Evolutionary conservation across 2,329 filamentous ascomycete genomes (phyloP).

Genomic region (Colletotrichum horii): DNA sequence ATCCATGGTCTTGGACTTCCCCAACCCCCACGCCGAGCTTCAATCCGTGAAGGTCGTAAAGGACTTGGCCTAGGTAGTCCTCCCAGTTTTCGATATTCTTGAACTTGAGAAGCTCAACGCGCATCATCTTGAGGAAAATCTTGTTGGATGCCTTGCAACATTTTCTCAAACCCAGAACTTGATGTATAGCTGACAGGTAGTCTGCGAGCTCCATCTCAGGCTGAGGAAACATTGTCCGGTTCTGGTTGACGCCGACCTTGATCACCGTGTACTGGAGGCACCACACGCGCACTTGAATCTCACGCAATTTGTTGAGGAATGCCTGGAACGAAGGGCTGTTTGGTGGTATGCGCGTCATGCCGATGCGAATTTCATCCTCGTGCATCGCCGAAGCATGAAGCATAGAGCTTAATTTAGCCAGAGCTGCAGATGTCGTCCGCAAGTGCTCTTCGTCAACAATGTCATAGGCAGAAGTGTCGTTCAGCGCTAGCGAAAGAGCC

Average conservation of each 20-base stretch:
- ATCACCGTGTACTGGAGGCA: conserved; percentile 83
- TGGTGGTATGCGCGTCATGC: conserved; percentile 67
- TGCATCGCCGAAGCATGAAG: conserved; percentile 81
- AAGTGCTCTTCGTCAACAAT: conserved; percentile 84
- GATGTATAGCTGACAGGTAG: conserved; percentile 81
- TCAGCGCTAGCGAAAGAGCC: conserved; percentile 71
- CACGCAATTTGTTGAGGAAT: conserved; percentile 75
- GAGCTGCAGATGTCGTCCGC: conserved; percentile 71
- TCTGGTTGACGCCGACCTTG: conserved; percentile 75
- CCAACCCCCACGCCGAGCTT: conserved; percentile 73
- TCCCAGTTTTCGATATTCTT: conserved; percentile 82
- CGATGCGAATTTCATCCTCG: conserved; percentile 85
- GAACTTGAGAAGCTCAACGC: conserved; percentile 80
- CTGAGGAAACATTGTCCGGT: conserved; percentile 65
- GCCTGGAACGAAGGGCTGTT: conserved; percentile 59
- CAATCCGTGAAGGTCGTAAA: conserved; percentile 82
- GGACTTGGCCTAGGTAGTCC: conserved; percentile 82
- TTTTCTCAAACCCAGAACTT: conserved; percentile 81
- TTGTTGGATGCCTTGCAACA: conserved; percentile 87
- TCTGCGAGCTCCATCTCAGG: conserved; percentile 77
- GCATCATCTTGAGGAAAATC: conserved; percentile 87
- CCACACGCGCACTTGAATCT: conserved; percentile 89
- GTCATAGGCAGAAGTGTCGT: conserved; percentile 75
- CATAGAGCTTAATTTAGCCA: conserved; percentile 75
- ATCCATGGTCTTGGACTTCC: conserved; percentile 79